These are phyloP conservation scores for Gentiana straminea DNA, from an alignment of 257 asterid genomes.

Conservation along the genomic window DNA sequence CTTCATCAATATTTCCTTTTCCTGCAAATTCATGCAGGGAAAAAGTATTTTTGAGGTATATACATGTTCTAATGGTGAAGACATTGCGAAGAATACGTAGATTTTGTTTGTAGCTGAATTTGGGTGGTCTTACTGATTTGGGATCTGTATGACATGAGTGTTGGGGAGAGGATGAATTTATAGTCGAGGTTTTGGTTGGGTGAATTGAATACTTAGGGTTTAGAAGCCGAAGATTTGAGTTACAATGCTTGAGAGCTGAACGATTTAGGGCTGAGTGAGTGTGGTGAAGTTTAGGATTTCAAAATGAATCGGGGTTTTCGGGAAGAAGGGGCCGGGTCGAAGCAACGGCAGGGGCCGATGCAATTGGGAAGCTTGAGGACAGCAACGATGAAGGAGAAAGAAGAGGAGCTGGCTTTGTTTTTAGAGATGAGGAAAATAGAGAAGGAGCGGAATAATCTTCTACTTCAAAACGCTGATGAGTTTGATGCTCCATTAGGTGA, in stretches of 20 bases:
- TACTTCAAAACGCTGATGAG: constrained; percentile 54
- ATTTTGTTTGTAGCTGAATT: not conserved
- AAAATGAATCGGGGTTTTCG: constrained; percentile 11
- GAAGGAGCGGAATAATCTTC: constrained; percentile 63
- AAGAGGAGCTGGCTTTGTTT: constrained; percentile 74
- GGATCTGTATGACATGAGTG: not conserved
- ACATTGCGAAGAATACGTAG: not conserved
- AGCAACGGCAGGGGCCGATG: constrained; percentile 27
- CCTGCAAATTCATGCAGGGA: not conserved
- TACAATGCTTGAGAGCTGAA: not conserved
- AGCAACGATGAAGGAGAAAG: constrained; percentile 46
- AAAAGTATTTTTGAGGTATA: not conserved
- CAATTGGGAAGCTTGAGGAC: constrained; percentile 45
- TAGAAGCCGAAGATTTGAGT: constrained; percentile 3
- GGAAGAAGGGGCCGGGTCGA: constrained; percentile 11
- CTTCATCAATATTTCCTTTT: not conserved
- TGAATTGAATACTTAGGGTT: constrained; percentile 4
- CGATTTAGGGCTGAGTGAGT: not conserved
- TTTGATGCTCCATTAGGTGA: constrained; percentile 64
- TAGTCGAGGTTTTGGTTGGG: not conserved
- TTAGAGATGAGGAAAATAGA: constrained; percentile 77
- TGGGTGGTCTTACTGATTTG: not conserved
- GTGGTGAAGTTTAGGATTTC: not conserved
- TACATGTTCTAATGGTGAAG: not conserved
- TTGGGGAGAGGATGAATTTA: not conserved